These are phyloP conservation scores for Aureobasidium melanogenum DNA, from an alignment of 2,329 filamentous ascomycete genomes.

Conservation along the genomic window DNA sequence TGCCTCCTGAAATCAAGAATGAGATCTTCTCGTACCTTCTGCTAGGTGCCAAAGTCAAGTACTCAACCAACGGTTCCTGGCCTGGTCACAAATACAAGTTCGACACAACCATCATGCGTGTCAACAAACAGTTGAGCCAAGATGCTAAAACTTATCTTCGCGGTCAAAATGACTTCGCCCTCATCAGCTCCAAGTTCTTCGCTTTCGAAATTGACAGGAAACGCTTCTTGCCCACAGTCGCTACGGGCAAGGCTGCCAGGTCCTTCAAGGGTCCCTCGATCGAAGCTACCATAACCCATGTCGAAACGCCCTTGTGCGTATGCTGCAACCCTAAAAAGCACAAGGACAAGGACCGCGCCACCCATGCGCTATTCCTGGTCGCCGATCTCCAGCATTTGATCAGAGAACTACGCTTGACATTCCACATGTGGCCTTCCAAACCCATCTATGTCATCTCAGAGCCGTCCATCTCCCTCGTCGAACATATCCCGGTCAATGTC, in stretches of 20 bases:
- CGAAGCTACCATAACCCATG: not conserved
- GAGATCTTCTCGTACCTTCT: conserved; percentile 5
- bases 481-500: not conserved
- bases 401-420: not conserved
- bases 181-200: not conserved
- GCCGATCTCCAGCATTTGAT: not conserved
- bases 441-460: not conserved
- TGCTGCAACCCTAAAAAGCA: not conserved
- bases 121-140: not conserved
- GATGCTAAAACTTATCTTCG: not conserved
- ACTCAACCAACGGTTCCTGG: not conserved
- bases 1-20: conserved; percentile 8
- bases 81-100: not conserved
- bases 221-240: not conserved
- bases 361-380: not conserved
- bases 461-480: not conserved
- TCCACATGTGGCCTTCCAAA: not conserved
- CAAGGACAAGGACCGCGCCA: not conserved
- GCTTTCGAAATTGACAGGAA: not conserved
- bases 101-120: not conserved
- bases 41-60: conserved; percentile 3
- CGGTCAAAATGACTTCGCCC: not conserved
- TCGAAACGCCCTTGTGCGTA: not conserved
- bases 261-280: not conserved
- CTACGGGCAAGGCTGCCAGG: not conserved